These are phyloP conservation scores for Sporisorium exsertum DNA, from an alignment of 1,284 basidiomycete species.

Conservation along the genomic window DNA sequence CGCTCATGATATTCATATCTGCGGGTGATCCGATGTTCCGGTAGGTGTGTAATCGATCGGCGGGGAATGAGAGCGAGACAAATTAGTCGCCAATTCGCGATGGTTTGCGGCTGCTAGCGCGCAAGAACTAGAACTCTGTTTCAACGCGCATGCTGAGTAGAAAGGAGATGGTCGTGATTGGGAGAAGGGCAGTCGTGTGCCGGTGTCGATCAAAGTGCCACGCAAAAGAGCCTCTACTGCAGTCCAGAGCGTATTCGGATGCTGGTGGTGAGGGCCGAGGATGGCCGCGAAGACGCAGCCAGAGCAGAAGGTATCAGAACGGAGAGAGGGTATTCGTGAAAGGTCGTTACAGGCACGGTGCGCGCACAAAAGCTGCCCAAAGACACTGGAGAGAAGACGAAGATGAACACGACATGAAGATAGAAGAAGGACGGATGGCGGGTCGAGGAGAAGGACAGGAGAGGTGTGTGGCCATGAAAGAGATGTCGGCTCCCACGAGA, in stretches of 20 bases:
- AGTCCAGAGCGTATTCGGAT: background rate
- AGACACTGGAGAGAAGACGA: background rate
- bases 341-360: constrained; percentile 18
- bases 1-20: constrained; percentile 2
- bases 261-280: background rate
- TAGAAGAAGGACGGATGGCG: background rate
- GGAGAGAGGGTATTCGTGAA: constrained; percentile 16
- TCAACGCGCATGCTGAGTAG: background rate
- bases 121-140: background rate
- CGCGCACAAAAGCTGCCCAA: background rate
- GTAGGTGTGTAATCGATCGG: background rate
- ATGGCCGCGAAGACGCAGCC: background rate
- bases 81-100: background rate
- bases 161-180: background rate
- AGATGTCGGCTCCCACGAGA: background rate
- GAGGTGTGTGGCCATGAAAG: background rate
- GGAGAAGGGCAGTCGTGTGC: background rate
- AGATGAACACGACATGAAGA: constrained; percentile 1
- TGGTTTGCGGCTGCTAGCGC: background rate
- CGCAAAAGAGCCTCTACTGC: background rate
- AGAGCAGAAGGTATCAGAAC: constrained; percentile 12
- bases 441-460: constrained; percentile 1
- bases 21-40: background rate
- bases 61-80: background rate
- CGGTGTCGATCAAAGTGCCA: background rate